These are phyloP conservation scores for Colletotrichum tamarilloi DNA, from an alignment of 2,329 filamentous ascomycete genomes.

Conservation along the genomic window DNA sequence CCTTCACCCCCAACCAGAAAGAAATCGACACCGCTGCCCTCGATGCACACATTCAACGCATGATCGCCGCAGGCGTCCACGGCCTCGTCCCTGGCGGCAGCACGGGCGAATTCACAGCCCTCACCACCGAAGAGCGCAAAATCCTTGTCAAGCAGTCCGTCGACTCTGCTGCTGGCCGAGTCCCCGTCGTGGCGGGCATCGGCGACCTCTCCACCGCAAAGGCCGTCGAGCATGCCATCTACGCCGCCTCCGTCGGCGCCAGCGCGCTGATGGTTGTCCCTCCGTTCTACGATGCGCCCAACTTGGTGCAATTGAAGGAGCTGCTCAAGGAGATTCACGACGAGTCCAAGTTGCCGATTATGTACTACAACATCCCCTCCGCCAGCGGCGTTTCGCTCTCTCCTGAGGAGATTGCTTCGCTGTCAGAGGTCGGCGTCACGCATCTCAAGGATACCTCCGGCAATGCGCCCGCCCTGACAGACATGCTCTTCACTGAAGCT, in stretches of 20 bases:
- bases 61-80: conserved; percentile 57
- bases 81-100: conserved; percentile 62
- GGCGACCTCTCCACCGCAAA: conserved; percentile 55
- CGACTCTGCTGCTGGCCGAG: conserved; percentile 50
- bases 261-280: conserved; percentile 60
- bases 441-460: conserved; percentile 65
- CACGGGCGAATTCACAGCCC: conserved; percentile 60
- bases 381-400: conserved; percentile 55
- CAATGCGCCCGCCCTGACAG: conserved; percentile 60
- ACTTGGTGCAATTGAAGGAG: conserved; percentile 51
- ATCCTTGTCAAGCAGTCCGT: conserved; percentile 51
- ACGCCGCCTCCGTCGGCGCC: conserved; percentile 52
- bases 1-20: conserved; percentile 55
- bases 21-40: conserved; percentile 52
- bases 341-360: conserved; percentile 54
- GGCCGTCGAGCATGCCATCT: conserved; percentile 52
- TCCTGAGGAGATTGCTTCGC: conserved; percentile 53
- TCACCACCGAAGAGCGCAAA: conserved; percentile 57
- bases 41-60: conserved; percentile 56
- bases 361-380: conserved; percentile 64
- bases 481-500: conserved; percentile 55
- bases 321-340: conserved; percentile 53
- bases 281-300: conserved; percentile 60
- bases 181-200: conserved; percentile 55
- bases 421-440: conserved; percentile 58